A percentile compares a stretch with the other conserved stretches of the same genome.
Conservation (phyloP, 768 basidiomycete species). For the Suillus subaureus region DNA sequence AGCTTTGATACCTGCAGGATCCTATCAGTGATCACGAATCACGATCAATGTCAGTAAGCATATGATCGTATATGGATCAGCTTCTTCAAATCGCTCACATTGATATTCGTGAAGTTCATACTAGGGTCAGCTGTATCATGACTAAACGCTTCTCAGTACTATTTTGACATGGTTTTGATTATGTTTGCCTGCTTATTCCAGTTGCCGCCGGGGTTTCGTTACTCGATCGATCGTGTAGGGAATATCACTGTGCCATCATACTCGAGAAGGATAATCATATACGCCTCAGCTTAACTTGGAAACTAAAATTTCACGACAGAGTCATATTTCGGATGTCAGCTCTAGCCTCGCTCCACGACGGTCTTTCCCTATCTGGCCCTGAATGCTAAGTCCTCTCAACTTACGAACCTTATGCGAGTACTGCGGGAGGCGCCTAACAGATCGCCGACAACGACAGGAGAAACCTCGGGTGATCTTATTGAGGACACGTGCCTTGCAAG, state of each 20-base stretch:
- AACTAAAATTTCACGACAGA: neutral
- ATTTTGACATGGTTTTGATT: too few species aligned
- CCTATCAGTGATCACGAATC: slow-evolving; percentile 40
- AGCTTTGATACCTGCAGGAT: slow-evolving; percentile 65
- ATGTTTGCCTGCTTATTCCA: neutral
- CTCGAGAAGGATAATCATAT: neutral
- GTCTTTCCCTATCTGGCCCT: neutral
- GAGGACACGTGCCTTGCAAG: neutral
- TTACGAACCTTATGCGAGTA: neutral
- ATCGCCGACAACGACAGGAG: neutral
- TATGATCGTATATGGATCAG: neutral
- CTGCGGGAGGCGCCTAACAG: neutral
- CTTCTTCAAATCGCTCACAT: slow-evolving; percentile 39
- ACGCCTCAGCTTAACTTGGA: neutral
- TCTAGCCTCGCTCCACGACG: neutral
- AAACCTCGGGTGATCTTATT: neutral
- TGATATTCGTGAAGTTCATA: slow-evolving; percentile 59
- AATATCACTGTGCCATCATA: neutral
- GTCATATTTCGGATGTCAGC: neutral
- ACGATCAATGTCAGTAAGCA: slow-evolving; percentile 2
- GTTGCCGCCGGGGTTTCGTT: neutral
- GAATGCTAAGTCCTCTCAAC: neutral
- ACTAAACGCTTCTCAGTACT: neutral
- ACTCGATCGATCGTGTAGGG: neutral
- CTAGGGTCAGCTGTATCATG: neutral